Evolutionary conservation across 2,329 filamentous ascomycete genomes (phyloP), one percentile per base, ranked within the genome.

Genomic region (Alternaria gaisen): DNA sequence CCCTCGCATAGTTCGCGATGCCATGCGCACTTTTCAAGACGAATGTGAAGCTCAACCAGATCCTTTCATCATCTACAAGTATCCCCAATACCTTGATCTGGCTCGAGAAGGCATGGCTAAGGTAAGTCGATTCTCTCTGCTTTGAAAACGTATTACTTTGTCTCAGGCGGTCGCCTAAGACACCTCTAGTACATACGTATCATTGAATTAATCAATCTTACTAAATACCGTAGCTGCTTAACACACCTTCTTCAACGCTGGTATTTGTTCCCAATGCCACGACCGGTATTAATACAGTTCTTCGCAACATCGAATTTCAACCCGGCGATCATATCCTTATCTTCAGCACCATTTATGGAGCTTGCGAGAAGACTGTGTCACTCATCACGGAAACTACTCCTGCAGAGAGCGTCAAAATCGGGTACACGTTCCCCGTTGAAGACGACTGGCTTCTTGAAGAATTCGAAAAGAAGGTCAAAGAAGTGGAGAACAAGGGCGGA

Each of bases 251-350:
- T 1, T 83, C 89, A 10, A 88, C 89, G 10, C 81, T 91, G 40
- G 93, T 97, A 1, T 90, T 96, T 65, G 88, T 97, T 1, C 82
- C 86, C 58, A 97, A 97, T 75, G 92, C 93, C 12, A 96, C 92
- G 0, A 89, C 86, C 0, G 92, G 87, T 24, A 80, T 93, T 47
- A 94, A 95, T 79, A 91, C 88, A 0, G 87, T 97, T 5, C 84
- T 97, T n/a, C 87, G 90, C 42, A 94, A 91, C 74, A 78, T 97
- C 2, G 72, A 75, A 1, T 97, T 89, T 84, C 77, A 86, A 38
- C 76, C 82, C 0, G 89, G 90, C 62, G 94, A 97, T 73, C 88
- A 90, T 63, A 91, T 96, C 64, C 71, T 97, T 44, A 90, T 89
- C 77, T 96, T 97, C 74, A 86, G 85, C 38, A 93, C 91, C 41